Percentiles rank a stretch among this genome's conserved stretches.
Evolutionary conservation across 2,329 filamentous ascomycete species (phyloP).

Genomic region (Monilinia polystroma): DNA sequence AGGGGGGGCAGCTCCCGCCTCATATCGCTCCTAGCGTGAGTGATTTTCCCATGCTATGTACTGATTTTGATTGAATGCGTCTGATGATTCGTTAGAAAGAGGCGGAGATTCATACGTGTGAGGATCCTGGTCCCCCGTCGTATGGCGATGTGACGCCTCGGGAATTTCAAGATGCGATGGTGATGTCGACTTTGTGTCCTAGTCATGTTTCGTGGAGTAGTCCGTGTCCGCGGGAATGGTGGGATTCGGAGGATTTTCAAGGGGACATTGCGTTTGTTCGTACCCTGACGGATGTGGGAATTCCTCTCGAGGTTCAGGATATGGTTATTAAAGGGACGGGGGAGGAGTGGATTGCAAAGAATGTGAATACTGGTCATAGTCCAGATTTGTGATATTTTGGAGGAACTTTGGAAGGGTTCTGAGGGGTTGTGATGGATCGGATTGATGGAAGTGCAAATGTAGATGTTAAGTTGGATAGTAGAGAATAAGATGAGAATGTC

Average conservation of each 20-base stretch:
- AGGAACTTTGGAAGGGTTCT: background rate
- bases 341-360: slow-evolving; percentile 3
- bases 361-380: slow-evolving; percentile 8
- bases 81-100: background rate
- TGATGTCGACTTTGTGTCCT: slow-evolving; percentile 4
- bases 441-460: no score
- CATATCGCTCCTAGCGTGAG: slow-evolving; percentile 2
- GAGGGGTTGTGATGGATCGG: background rate
- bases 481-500: no score
- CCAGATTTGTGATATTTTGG: slow-evolving; percentile 8
- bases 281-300: background rate
- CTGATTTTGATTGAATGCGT: no score
- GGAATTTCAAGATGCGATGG: slow-evolving; percentile 3
- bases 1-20: background rate
- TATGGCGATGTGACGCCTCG: background rate
- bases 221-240: slow-evolving; percentile 4
- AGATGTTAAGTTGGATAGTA: no score
- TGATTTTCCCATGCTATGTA: background rate
- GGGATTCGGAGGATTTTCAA: slow-evolving; percentile 6
- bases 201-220: slow-evolving; percentile 12
- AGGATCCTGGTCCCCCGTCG: background rate
- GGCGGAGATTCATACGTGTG: slow-evolving; percentile 1
- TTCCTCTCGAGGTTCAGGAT: slow-evolving; percentile 2
- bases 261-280: slow-evolving; percentile 1
- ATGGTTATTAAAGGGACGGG: slow-evolving; percentile 1